These are phyloP conservation scores for Diplodia mutila DNA, from an alignment of 2,329 filamentous ascomycete species.

Conservation along the genomic window DNA sequence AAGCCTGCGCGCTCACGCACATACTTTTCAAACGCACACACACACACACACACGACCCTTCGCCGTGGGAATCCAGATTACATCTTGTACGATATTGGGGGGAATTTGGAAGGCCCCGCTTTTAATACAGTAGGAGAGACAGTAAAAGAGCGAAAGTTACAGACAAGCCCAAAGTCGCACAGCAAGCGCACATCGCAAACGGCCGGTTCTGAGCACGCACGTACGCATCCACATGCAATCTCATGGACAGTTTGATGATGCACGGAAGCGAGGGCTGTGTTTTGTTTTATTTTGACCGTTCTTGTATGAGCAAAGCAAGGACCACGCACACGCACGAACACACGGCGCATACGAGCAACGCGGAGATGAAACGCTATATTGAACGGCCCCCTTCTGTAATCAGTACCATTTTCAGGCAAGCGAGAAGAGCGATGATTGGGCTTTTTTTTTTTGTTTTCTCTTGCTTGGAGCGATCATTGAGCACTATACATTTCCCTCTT, in stretches of 20 bases:
- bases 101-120: neutral
- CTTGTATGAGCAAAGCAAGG: neutral
- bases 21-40: neutral
- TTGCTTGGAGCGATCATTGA: neutral
- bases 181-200: neutral
- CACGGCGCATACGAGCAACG: neutral
- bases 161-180: neutral
- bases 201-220: neutral
- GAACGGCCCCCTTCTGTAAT: neutral
- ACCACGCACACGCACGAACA: neutral
- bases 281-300: neutral
- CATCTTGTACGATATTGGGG: constrained; percentile 3
- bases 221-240: neutral
- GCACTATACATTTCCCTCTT: neutral
- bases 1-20: constrained; percentile 7
- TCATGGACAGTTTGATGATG: neutral
- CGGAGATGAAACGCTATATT: neutral
- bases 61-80: neutral
- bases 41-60: neutral
- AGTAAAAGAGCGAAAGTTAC: neutral
- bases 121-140: neutral
- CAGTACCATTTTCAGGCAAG: neutral
- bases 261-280: neutral
- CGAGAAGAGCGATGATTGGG: neutral
- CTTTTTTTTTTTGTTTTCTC: neutral